phyloP scores from a whole-genome alignment of 192 early-diverging fungal species.

The Coemansia sp. region DNA sequence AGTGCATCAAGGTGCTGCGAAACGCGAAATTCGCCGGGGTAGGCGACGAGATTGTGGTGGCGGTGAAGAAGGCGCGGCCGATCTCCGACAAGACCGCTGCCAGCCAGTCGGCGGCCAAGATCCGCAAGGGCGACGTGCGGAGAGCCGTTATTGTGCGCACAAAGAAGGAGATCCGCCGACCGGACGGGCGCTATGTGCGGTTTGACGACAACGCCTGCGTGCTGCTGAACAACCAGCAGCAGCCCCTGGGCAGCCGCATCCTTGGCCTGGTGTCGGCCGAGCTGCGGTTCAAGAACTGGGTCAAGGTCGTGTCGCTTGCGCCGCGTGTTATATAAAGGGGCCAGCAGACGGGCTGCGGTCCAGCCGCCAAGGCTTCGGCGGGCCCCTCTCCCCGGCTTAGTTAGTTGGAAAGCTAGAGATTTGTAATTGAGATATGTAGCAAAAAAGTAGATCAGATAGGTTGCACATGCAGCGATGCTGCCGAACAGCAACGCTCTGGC shows the following conservation, averaged over 20 bases:
- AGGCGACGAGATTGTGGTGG: conserved; percentile 93
- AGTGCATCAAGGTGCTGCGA: conserved; percentile 91
- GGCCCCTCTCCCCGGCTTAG: no score
- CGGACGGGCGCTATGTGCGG: conserved; percentile 85
- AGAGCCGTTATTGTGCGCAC: conserved; percentile 89
- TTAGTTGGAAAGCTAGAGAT: no score
- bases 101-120: conserved; percentile 60
- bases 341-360: no score
- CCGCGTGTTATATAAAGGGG: conserved; percentile 76
- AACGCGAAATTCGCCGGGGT: conserved; percentile 67
- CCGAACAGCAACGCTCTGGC: no score
- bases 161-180: conserved; percentile 79
- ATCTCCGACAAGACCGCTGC: conserved; percentile 55
- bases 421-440: no score
- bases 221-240: conserved; percentile 88
- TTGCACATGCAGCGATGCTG: no score
- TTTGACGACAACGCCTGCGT: conserved; percentile 99
- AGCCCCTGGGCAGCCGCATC: conserved; percentile 92
- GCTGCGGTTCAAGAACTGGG: conserved; percentile 90
- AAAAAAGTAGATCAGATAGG: no score
- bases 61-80: conserved; percentile 91
- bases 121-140: conserved; percentile 92
- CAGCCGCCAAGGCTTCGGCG: no score
- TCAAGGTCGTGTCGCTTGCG: conserved; percentile 91
- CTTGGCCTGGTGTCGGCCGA: conserved; percentile 87